Evolutionary conservation across 306 rosid genomes (phyloP).

Genomic region (Prunus padus): DNA sequence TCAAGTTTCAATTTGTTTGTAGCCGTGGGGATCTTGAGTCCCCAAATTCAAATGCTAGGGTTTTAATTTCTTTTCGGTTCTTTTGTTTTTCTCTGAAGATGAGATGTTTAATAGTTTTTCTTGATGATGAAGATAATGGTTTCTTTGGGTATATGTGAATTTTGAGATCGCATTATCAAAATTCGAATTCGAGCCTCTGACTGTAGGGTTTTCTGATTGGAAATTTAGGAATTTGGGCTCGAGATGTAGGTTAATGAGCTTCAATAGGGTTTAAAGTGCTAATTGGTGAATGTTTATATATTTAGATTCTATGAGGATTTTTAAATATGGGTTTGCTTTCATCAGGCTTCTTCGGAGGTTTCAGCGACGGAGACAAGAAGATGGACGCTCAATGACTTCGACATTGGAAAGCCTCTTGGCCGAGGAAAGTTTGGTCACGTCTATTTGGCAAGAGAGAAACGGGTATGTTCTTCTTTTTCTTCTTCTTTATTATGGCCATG

Average conservation of each 20-base stretch:
- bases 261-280: neutral
- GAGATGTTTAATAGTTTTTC: neutral
- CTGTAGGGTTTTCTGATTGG: neutral
- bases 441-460: constrained; percentile 95
- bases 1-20: neutral
- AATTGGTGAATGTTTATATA: neutral
- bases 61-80: neutral
- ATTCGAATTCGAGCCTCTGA: neutral
- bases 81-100: neutral
- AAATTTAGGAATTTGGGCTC: neutral
- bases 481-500: neutral
- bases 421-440: constrained; percentile 99
- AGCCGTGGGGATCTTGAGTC: constrained; percentile 1
- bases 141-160: neutral
- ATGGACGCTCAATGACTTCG: constrained; percentile 92
- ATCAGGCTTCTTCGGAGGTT: constrained; percentile 55
- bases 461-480: constrained; percentile 39
- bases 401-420: constrained; percentile 95
- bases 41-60: constrained; percentile 20
- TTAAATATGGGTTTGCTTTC: constrained; percentile 21
- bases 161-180: neutral
- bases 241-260: neutral
- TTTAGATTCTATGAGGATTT: neutral
- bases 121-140: neutral
- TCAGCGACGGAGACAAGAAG: constrained; percentile 68